Evolutionary conservation across 1,284 basidiomycete species (phyloP), one percentile per base, ranked within the genome.

Genomic region (Rhodotorula mucilaginosa): DNA sequence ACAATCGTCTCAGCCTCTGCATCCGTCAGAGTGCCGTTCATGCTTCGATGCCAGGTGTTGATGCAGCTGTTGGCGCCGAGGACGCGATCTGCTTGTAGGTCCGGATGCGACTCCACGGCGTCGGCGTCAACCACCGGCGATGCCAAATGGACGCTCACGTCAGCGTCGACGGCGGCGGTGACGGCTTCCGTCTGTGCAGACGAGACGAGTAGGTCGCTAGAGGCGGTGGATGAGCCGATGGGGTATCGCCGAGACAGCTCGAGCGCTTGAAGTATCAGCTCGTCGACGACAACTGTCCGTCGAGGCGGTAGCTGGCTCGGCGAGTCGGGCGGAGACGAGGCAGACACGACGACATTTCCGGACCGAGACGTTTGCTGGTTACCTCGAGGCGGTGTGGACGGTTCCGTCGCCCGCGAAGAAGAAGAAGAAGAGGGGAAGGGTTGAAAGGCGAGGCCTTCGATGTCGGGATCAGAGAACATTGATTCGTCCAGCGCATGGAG

Each of bases 61-160:
- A 80, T 68, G 56, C 76, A 78, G 47, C 68, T 72, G 23, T 73
- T 71, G 0, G 78, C 73, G 1, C 79, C 79, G 62, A 80, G 73
- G 18, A 80, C 74, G 26, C 71, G 63, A 47, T 76, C 61, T 1
- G 77, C 73, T 2, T 46, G 13, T 57, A 47, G 39, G n/a, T 26
- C 54, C 7, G 5, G n/a, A 23, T 31, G 26, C 13, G 29, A 13
- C 26, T 5, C 23, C 51, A n/a, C 12, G 23, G 8, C 3, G 21
- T 26, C 51, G 51, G 13, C 19, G 23, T 4, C 6, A 5, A 48
- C 29, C 4, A 46, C 4, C 15, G 46, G 2, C 16, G 26, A n/a
- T 44, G 46, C 21, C 23, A 48, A 26, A 7, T 26, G 48, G 12
- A 23, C 5, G 23, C 29, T 29, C 8, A 13, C 21, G 47, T 48